Conservation (phyloP, 805 yeast species). For the Wickerhamiella occidentalis region DNA sequence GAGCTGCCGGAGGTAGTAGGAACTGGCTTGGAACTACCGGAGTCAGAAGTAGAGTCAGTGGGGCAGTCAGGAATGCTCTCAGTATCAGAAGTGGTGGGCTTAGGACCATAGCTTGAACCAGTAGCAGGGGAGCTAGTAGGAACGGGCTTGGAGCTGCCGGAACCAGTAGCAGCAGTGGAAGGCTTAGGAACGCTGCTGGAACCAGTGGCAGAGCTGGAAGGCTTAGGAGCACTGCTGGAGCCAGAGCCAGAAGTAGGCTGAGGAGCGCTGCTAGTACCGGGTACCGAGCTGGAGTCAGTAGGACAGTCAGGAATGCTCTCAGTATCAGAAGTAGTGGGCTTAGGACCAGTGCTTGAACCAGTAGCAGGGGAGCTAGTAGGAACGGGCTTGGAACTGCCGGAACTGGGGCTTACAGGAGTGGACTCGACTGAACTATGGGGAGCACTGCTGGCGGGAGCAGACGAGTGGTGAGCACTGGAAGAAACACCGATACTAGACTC, state of each 20-base stretch:
- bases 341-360: too few relatives aligned
- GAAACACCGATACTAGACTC: neutral
- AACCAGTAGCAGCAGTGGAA: neutral
- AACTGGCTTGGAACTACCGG: too few relatives aligned
- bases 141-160: neutral
- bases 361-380: neutral
- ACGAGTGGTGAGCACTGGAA: neutral
- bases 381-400: neutral
- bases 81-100: neutral
- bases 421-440: too few relatives aligned
- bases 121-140: neutral
- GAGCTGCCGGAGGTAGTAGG: too few relatives aligned
- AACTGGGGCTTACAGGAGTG: too few relatives aligned
- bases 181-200: neutral
- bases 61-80: too few relatives aligned
- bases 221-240: constrained; percentile 2
- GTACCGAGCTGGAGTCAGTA: neutral
- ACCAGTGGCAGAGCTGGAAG: constrained; percentile 3
- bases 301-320: neutral
- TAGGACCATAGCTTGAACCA: neutral
- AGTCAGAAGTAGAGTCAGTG: neutral
- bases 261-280: neutral
- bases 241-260: constrained; percentile 1
- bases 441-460: neutral
- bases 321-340: neutral